Conservation (phyloP, 345 rosid genomes). For the Microcos paniculata region DNA sequence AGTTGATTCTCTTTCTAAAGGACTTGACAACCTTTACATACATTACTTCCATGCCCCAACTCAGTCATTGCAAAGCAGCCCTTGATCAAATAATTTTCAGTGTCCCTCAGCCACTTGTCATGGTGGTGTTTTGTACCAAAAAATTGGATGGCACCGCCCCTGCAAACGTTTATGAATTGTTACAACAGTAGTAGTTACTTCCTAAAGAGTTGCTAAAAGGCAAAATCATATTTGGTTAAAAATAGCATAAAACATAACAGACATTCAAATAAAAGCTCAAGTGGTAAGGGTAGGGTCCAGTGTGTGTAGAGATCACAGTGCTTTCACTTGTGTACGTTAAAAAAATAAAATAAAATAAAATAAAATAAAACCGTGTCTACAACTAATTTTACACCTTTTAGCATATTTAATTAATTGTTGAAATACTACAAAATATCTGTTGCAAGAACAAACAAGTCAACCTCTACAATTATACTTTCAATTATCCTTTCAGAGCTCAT, state of each 20-base stretch:
- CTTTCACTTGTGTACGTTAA: too few relatives aligned
- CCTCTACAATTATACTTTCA: too few relatives aligned
- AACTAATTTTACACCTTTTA: too few relatives aligned
- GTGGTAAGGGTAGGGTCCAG: too few relatives aligned
- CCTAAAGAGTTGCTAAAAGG: background rate
- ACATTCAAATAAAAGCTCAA: background rate
- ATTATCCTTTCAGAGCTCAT: too few relatives aligned
- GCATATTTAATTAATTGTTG: too few relatives aligned
- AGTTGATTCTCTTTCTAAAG: background rate
- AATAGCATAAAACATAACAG: background rate
- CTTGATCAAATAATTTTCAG: conserved; percentile 63
- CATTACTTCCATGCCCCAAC: conserved; percentile 99
- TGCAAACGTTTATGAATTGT: conserved; percentile 24
- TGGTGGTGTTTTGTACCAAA: conserved; percentile 90
- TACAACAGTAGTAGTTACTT: background rate
- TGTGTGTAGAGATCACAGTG: too few relatives aligned
- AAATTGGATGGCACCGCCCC: conserved; percentile 86
- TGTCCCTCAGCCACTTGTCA: conserved; percentile 77
- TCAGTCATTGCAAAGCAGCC: conserved; percentile 99
- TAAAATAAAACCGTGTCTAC: background rate
- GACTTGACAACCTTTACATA: conserved; percentile 35
- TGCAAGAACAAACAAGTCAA: too few relatives aligned
- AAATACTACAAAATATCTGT: too few relatives aligned
- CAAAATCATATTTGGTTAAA: background rate
- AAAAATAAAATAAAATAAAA: background rate